Percentiles rank a stretch among this genome's conserved stretches.
These are phyloP conservation scores for Linderniella brevidens DNA, from an alignment of 257 asterid species.

Conservation along the genomic window DNA sequence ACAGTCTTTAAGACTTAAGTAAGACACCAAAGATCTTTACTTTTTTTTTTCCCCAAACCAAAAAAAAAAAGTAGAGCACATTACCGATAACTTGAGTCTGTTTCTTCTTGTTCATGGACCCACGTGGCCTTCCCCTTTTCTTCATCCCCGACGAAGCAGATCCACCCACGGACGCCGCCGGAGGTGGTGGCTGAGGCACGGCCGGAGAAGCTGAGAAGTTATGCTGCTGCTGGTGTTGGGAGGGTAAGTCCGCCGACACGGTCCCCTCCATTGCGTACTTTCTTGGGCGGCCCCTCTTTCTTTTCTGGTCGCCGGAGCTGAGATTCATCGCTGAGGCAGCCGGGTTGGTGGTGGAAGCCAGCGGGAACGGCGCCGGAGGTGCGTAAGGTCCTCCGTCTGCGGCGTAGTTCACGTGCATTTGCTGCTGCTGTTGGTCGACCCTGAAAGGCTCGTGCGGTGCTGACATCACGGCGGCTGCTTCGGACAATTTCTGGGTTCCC, in stretches of 20 bases:
- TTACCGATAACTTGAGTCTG: conserved; percentile 19
- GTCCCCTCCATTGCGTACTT: conserved; percentile 19
- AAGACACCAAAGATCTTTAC: not conserved
- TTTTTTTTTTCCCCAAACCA: not conserved
- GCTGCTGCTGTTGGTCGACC: conserved; percentile 8
- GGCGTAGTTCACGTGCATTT: conserved; percentile 11
- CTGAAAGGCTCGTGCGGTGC: conserved; percentile 11
- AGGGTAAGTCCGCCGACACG: not conserved
- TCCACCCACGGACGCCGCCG: conserved; percentile 10
- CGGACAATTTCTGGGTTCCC: conserved; percentile 7
- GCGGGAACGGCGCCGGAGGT: conserved; percentile 10
- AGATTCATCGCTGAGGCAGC: conserved; percentile 1
- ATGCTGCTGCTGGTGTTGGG: conserved; percentile 6
- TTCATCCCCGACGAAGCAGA: conserved; percentile 17
- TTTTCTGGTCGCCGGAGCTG: conserved; percentile 12
- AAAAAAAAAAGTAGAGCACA: no score
- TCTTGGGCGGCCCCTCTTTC: conserved; percentile 30
- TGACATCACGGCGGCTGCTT: conserved; percentile 9
- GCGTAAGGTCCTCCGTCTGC: conserved; percentile 11
- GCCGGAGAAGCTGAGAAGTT: conserved; percentile 10
- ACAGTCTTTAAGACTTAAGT: conserved; percentile 1
- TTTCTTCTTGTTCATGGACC: conserved; percentile 20
- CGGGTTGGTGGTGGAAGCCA: conserved; percentile 2
- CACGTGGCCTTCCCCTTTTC: conserved; percentile 29
- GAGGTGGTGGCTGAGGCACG: not conserved